Evolutionary conservation across 805 yeast species (phyloP).

Genomic region (Suhomyces prunicola): DNA sequence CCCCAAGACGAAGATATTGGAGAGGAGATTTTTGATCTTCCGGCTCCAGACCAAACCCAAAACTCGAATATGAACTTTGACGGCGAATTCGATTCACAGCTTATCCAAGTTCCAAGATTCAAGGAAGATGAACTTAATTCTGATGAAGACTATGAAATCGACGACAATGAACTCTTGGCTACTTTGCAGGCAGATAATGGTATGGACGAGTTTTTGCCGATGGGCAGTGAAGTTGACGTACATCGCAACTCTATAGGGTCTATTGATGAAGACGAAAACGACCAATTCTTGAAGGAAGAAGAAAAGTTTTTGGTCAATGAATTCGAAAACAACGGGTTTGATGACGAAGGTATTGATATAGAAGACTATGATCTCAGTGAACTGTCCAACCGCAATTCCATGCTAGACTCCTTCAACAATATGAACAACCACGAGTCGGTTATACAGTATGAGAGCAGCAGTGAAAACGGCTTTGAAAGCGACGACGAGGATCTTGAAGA

Average conservation of each 20-base stretch:
- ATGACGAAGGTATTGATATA: constrained; percentile 37
- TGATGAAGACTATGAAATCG: constrained; percentile 66
- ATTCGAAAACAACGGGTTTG: constrained; percentile 45
- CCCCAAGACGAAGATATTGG: constrained; percentile 59
- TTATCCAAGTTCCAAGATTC: constrained; percentile 50
- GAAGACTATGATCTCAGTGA: constrained; percentile 20
- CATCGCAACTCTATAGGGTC: constrained; percentile 26
- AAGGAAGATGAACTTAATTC: constrained; percentile 48
- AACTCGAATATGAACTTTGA: constrained; percentile 14
- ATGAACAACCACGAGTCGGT: constrained; percentile 25
- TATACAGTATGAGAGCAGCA: constrained; percentile 39
- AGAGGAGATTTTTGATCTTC: constrained; percentile 39
- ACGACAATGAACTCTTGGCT: constrained; percentile 45
- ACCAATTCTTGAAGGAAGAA: constrained; percentile 41
- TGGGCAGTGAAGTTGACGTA: constrained; percentile 1
- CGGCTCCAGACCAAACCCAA: not conserved
- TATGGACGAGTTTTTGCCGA: constrained; percentile 32
- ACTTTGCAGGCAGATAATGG: constrained; percentile 48
- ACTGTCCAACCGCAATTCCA: constrained; percentile 10
- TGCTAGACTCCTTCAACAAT: constrained; percentile 19
- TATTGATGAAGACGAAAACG: constrained; percentile 33
- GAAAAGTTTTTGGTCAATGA: constrained; percentile 44
- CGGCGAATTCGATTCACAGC: constrained; percentile 29
- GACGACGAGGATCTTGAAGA: constrained; percentile 31
- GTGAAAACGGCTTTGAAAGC: constrained; percentile 26